Base-by-base conservation (phyloP, 129 eudicot genomes). In the Lonicera japonica region DNA sequence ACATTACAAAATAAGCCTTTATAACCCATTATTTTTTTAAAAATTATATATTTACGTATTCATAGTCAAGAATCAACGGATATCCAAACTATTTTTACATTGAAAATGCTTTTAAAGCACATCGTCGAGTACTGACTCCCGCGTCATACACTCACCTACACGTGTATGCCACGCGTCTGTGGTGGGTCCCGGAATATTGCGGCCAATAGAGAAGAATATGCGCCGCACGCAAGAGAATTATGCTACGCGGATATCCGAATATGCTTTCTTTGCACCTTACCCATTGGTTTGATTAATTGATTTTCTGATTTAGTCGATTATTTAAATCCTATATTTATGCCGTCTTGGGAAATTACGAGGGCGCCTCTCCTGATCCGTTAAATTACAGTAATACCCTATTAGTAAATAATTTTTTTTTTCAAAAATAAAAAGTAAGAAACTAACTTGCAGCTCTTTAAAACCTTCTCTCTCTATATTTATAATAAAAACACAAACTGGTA, bases 221-320 rank as follows among this genome's bases (percentile, higher is more conserved):
- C 66, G n/a, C 48, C 10, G 15, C 73, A 24, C 73, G 38, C 57
- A 15, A 69, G n/a, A 10, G 66, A 15, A 59, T 59, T 50, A 69
- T 69, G 58, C 73, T 60, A 12, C 25, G 21, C 5, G n/a, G 3
- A 12, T 46, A 69, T 69, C 66, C 66, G 74, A 60, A 69, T 69
- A 69, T 69, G 7, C 67, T 34, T 59, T 21, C 10, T 9, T 1
- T 13, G 19, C 8, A 3, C 0, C 48, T 25, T 5, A 5, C n/a
- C n/a, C 58, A 11, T 24, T 7, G 11, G 20, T 22, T 29, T 29
- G 2, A 29, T 29, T 1, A 29, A n/a, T n/a, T 6, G 16, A 15
- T 23, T 15, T 15, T 52, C 60, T 6, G 16, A 15, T 23, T 15
- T 15, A 25, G 51, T 9, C 23, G 7, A 48, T 46, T 47, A 14